A percentile compares a stretch with the other conserved stretches of the same genome.
phyloP scores from a whole-genome alignment of 2,329 filamentous ascomycete genomes.

The Aspergillus sp. region DNA sequence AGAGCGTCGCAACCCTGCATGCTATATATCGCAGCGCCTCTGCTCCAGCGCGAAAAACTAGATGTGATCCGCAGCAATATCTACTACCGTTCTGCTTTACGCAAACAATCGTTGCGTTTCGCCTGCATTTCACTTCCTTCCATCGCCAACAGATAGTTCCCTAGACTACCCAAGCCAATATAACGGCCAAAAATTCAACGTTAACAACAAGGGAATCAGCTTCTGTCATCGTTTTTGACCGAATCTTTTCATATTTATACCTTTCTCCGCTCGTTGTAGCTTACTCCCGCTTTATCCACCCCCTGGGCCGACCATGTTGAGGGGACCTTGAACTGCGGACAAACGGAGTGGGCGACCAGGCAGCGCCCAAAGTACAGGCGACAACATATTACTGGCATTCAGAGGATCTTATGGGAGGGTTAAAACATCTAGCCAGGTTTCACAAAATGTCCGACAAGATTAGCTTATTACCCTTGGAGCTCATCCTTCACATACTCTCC shows the following conservation, averaged over 20 bases:
- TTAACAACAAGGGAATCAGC: background rate
- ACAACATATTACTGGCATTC: background rate
- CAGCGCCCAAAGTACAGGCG: background rate
- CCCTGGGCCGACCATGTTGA: background rate
- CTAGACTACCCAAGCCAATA: background rate
- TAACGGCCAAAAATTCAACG: background rate
- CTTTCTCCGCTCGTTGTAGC: background rate
- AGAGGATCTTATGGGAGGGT: background rate
- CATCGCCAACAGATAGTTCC: background rate
- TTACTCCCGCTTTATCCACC: background rate
- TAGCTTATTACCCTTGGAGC: slow-evolving; percentile 32
- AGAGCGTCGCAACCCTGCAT: background rate
- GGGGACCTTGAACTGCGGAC: background rate
- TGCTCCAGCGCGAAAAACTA: background rate
- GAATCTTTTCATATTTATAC: too few species aligned
- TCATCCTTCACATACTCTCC: slow-evolving; percentile 34
- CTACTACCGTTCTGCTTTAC: background rate
- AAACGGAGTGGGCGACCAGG: background rate
- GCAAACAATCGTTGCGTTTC: background rate
- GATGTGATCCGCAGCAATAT: background rate
- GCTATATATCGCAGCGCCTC: background rate
- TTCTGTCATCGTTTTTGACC: background rate
- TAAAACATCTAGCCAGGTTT: background rate
- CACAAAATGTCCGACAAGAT: slow-evolving; percentile 22
- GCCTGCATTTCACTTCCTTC: background rate